A percentile compares a stretch with the other conserved stretches of the same genome.
phyloP scores from a whole-genome alignment of 306 rosid genomes.

The Trifolium dubium region DNA sequence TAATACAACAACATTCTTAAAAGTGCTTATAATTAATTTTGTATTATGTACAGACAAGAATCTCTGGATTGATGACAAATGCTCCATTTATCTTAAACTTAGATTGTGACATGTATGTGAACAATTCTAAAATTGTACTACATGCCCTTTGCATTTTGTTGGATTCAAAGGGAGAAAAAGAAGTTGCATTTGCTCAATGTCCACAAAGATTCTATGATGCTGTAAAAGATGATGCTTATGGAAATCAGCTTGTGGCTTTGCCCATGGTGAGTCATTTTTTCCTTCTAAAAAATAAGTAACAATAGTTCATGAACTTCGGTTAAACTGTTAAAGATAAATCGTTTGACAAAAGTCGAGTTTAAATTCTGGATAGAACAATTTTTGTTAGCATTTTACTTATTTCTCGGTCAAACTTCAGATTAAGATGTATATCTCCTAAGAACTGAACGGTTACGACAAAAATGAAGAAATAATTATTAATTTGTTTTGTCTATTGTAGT shows the following conservation, averaged over 20 bases:
- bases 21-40: background rate
- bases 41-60: conserved; percentile 56
- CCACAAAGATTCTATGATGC: conserved; percentile 58
- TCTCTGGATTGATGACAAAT: conserved; percentile 74
- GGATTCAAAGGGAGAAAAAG: conserved; percentile 48
- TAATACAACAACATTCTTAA: conserved; percentile 9
- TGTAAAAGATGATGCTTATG: conserved; percentile 70
- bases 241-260: conserved; percentile 55
- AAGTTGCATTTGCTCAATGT: conserved; percentile 69
- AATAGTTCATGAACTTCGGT: background rate
- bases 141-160: conserved; percentile 67
- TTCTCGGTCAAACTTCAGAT: no score
- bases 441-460: background rate
- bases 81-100: conserved; percentile 72
- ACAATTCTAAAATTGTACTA: conserved; percentile 53
- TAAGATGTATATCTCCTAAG: no score
- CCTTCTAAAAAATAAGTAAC: background rate
- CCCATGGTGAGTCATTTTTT: conserved; percentile 40
- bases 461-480: background rate
- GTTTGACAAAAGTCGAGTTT: no score
- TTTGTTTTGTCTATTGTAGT: conserved; percentile 39
- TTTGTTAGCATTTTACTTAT: no score
- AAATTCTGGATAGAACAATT: no score
- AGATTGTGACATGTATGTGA: conserved; percentile 80
- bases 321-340: no score